Percentiles rank a stretch among this genome's conserved stretches.
These are phyloP conservation scores for rapeseed (Brassica napus) DNA, from an alignment of 345 rosid species.

Conservation along the genomic window Da-Ae NC_063446.1:19061501-19062000, in stretches of 20 bases:
- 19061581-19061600: conserved; percentile 55
- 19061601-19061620: conserved; percentile 65
- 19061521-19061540: conserved; percentile 52
- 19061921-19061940: conserved; percentile 62
- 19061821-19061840: conserved; percentile 26
- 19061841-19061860: conserved; percentile 16
- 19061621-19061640: conserved; percentile 67
- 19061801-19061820: conserved; percentile 3
- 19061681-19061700: conserved; percentile 68
- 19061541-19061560: conserved; percentile 61
- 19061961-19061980: conserved; percentile 52
- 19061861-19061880: conserved; percentile 45
- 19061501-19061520: neutral
- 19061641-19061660: conserved; percentile 66
- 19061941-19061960: conserved; percentile 63
- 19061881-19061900: conserved; percentile 49
- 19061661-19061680: conserved; percentile 75
- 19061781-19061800: conserved; percentile 32
- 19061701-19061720: conserved; percentile 62
- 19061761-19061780: conserved; percentile 31
- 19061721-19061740: conserved; percentile 86
- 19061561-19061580: conserved; percentile 63
- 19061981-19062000: conserved; percentile 70
- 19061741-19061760: conserved; percentile 24
- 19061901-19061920: conserved; percentile 44